Percentiles rank a stretch among this genome's conserved stretches.
Evolutionary conservation across 495 filamentous ascomycete genomes (phyloP).

Genomic region (Pyrenopolyporus hunteri): DNA sequence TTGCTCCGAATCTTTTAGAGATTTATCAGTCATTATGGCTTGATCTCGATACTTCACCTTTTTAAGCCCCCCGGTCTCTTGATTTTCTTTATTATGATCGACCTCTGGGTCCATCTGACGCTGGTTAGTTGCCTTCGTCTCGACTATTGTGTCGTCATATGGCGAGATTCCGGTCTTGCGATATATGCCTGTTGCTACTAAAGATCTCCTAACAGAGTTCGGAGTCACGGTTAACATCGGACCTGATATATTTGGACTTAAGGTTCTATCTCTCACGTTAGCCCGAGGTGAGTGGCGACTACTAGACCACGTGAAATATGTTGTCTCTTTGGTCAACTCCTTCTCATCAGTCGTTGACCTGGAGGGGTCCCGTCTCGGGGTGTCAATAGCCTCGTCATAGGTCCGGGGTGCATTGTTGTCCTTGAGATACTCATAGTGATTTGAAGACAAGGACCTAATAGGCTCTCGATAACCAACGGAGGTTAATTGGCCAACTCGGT

Average conservation of each 20-base stretch:
- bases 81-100: no score
- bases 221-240: conserved; percentile 28
- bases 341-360: conserved; percentile 2
- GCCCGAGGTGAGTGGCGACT: conserved; percentile 25
- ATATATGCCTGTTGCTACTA: conserved; percentile 39
- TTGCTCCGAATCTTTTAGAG: not conserved
- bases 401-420: not conserved
- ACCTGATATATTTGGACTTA: not conserved
- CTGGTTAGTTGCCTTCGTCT: not conserved
- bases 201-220: conserved; percentile 19
- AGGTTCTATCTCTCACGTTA: not conserved
- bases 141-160: conserved; percentile 8
- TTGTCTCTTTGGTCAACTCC: conserved; percentile 27
- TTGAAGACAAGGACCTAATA: not conserved
- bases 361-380: not conserved
- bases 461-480: not conserved
- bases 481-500: not conserved
- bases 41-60: conserved; percentile 31
- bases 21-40: conserved; percentile 32
- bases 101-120: not conserved
- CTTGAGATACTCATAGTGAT: not conserved
- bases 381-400: not conserved
- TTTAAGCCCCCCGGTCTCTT: not conserved
- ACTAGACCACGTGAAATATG: conserved; percentile 44
- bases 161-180: conserved; percentile 22